Evolutionary conservation across 2,329 filamentous ascomycete genomes (phyloP).

Genomic region (Fusarium piperis): DNA sequence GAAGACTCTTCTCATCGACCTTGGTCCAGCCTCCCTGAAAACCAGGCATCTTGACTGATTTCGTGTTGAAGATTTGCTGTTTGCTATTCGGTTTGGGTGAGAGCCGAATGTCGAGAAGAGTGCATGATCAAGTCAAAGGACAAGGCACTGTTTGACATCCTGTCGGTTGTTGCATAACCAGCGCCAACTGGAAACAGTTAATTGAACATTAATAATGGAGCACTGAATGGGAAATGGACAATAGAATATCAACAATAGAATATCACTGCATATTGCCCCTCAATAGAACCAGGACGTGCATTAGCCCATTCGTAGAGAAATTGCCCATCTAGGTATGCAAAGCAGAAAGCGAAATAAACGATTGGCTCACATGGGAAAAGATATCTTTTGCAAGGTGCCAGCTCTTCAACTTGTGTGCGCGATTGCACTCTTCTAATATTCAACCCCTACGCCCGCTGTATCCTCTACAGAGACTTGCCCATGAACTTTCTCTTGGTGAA

Average conservation of each 20-base stretch:
- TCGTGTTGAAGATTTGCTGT: neutral
- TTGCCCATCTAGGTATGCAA: neutral
- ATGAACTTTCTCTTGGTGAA: slow-evolving; percentile 99
- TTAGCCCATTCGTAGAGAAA: slow-evolving; percentile 12
- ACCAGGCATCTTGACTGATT: neutral
- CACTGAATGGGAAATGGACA: neutral
- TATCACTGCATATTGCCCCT: slow-evolving; percentile 32
- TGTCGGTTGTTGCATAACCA: neutral
- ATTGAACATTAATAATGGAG: neutral
- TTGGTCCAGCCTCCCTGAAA: neutral
- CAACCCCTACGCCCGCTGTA: neutral
- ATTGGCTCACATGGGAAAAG: slow-evolving; percentile 2
- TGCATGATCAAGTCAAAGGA: neutral
- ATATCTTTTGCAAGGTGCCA: slow-evolving; percentile 34
- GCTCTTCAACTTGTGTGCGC: slow-evolving; percentile 21
- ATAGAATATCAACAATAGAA: slow-evolving; percentile 4
- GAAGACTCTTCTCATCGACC: neutral
- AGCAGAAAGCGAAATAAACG: slow-evolving; percentile 3
- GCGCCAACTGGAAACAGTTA: neutral
- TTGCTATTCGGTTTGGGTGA: neutral
- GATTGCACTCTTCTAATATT: slow-evolving; percentile 38
- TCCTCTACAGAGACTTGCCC: slow-evolving; percentile 82
- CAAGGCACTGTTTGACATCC: neutral
- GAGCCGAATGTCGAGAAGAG: neutral
- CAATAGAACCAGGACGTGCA: slow-evolving; percentile 24